These are phyloP conservation scores for Carex parvula DNA, from an alignment of 176 grass and related monocot genomes.

Conservation along the genomic window DNA sequence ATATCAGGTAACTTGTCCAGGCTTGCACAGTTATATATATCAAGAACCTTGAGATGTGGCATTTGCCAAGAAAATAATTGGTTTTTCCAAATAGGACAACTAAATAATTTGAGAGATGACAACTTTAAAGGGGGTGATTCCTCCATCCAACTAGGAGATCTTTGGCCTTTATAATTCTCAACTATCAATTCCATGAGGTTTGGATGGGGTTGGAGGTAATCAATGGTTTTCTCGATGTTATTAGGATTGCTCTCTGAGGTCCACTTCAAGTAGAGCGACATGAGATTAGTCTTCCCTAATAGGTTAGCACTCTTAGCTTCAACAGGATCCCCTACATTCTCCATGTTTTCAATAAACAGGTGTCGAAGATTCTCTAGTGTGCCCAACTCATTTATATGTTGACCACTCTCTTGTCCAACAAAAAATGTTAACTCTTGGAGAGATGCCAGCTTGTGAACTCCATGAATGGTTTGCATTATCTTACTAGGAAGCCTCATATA, in stretches of 20 bases:
- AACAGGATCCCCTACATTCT: background rate
- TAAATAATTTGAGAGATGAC: too few relatives aligned
- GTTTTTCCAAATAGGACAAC: too few relatives aligned
- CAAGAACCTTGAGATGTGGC: too few relatives aligned
- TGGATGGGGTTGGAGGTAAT: slow-evolving; percentile 24
- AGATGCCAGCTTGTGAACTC: slow-evolving; percentile 26
- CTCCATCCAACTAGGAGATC: slow-evolving; percentile 35
- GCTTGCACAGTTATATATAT: too few relatives aligned
- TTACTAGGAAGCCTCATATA: background rate
- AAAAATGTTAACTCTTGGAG: slow-evolving; percentile 27
- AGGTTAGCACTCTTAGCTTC: slow-evolving; percentile 22
- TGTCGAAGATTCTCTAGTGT: slow-evolving; percentile 8
- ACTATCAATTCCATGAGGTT: slow-evolving; percentile 20
- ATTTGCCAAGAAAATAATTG: too few relatives aligned
- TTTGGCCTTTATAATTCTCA: slow-evolving; percentile 33
- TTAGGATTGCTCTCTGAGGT: background rate
- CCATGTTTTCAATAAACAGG: slow-evolving; percentile 25
- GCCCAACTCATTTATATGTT: slow-evolving; percentile 25
- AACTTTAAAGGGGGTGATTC: background rate
- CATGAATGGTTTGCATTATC: background rate
- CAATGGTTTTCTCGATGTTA: slow-evolving; percentile 24
- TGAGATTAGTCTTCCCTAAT: slow-evolving; percentile 19
- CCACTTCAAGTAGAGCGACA: slow-evolving; percentile 9
- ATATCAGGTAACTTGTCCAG: too few relatives aligned
- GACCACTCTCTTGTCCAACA: slow-evolving; percentile 18